phyloP scores from a whole-genome alignment of 345 rosid species.

The Salix dunnii region DNA sequence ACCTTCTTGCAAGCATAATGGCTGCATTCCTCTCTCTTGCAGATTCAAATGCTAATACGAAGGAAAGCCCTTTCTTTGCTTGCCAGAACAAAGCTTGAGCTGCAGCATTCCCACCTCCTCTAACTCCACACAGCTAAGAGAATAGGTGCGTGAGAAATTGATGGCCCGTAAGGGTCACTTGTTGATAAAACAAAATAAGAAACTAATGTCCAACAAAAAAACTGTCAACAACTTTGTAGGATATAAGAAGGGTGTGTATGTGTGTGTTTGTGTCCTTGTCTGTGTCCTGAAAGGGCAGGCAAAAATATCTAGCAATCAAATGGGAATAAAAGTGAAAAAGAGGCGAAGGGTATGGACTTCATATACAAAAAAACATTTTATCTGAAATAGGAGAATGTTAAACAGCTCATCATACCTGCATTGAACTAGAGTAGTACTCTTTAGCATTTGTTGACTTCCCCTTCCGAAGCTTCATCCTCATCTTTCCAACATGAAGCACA shows the following conservation, averaged over 20 bases:
- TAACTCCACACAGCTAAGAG: constrained; percentile 79
- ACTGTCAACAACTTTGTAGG: neutral
- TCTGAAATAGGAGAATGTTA: neutral
- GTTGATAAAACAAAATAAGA: neutral
- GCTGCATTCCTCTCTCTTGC: constrained; percentile 88
- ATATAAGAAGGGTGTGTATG: neutral
- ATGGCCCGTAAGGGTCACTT: neutral
- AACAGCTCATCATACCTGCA: constrained; percentile 59
- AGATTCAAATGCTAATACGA: constrained; percentile 82
- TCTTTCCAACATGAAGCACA: constrained; percentile 81
- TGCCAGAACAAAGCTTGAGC: constrained; percentile 94
- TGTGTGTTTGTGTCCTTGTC: neutral
- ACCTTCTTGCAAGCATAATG: constrained; percentile 87
- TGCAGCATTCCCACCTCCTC: constrained; percentile 99
- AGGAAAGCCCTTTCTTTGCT: constrained; percentile 64
- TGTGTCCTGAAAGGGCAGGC: neutral
- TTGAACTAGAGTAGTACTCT: constrained; percentile 78
- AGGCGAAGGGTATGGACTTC: neutral
- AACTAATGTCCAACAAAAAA: neutral
- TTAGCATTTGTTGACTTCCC: constrained; percentile 69
- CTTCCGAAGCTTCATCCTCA: constrained; percentile 90
- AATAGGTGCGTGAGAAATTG: neutral
- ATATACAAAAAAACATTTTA: neutral
- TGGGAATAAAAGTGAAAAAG: neutral
- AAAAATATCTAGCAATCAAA: neutral